These are phyloP conservation scores for Eremothecium gossypii DNA, from an alignment of 1,139 yeast species.

Conservation along the genomic window DNA sequence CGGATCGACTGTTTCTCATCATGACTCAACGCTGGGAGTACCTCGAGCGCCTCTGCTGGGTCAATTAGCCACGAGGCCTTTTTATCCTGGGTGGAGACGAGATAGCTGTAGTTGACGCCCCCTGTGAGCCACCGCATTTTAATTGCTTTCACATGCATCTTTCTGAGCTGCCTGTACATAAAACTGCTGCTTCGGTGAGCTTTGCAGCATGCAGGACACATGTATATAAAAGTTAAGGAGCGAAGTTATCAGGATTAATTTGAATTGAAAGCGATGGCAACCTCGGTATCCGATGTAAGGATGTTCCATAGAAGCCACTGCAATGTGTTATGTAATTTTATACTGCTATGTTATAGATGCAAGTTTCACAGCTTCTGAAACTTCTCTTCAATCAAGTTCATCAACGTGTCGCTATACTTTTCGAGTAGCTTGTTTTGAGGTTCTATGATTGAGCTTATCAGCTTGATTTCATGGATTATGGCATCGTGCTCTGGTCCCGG, in stretches of 20 bases:
- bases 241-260: background rate
- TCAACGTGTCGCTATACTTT: conserved; percentile 4
- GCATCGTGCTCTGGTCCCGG: conserved; percentile 1
- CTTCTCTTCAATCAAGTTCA: conserved; percentile 3
- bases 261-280: background rate
- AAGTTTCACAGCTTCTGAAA: background rate
- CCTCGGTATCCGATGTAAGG: background rate
- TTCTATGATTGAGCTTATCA: conserved; percentile 4
- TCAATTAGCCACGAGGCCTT: conserved; percentile 77
- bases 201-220: background rate
- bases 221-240: background rate
- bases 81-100: conserved; percentile 60
- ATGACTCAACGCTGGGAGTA: conserved; percentile 31
- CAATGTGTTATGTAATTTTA: background rate
- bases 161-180: conserved; percentile 30
- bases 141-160: conserved; percentile 71
- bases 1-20: conserved; percentile 38
- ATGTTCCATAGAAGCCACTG: background rate
- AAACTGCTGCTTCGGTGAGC: background rate
- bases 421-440: conserved; percentile 5
- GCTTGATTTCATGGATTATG: conserved; percentile 4
- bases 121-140: conserved; percentile 96
- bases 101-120: conserved; percentile 74
- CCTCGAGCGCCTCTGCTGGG: conserved; percentile 77
- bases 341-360: background rate